These are phyloP conservation scores for Pyrenochaeta sp. DNA, from an alignment of 2,329 filamentous ascomycete species.

Conservation along the genomic window DNA sequence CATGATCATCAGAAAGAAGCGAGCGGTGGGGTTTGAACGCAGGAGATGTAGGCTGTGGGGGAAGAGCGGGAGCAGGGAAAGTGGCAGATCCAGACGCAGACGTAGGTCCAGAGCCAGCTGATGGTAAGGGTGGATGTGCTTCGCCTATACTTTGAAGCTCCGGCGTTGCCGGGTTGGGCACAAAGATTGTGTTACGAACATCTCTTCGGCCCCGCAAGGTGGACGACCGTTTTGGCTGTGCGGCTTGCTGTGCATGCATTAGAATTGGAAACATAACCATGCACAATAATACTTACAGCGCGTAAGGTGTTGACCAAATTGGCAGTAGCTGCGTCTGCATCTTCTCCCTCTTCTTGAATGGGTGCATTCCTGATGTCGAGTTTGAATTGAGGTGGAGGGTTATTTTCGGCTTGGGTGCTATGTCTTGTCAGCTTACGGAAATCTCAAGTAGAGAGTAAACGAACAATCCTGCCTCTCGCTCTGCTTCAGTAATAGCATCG, in stretches of 20 bases:
- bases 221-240: conserved; percentile 65
- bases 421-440: conserved; percentile 6
- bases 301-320: conserved; percentile 78
- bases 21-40: conserved; percentile 46
- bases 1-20: conserved; percentile 61
- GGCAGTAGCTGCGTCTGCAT: conserved; percentile 74
- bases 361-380: conserved; percentile 81
- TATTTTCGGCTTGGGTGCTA: conserved; percentile 34
- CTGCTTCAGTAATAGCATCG: conserved; percentile 70
- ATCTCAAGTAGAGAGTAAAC: background rate
- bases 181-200: conserved; percentile 88
- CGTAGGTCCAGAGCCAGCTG: conserved; percentile 24
- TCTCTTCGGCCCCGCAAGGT: conserved; percentile 89
- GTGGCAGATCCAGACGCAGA: conserved; percentile 20
- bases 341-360: conserved; percentile 78
- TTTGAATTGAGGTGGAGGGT: conserved; percentile 67
- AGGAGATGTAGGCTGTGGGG: conserved; percentile 44
- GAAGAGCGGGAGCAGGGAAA: conserved; percentile 29
- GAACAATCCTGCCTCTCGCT: conserved; percentile 65
- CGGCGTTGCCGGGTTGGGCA: conserved; percentile 60
- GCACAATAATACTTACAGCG: conserved; percentile 47
- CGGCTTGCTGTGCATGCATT: conserved; percentile 56
- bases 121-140: conserved; percentile 35
- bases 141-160: conserved; percentile 49
- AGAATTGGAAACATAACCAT: conserved; percentile 13